phyloP scores from a whole-genome alignment of 768 basidiomycete genomes.

The Naganishia antarctica region DNA sequence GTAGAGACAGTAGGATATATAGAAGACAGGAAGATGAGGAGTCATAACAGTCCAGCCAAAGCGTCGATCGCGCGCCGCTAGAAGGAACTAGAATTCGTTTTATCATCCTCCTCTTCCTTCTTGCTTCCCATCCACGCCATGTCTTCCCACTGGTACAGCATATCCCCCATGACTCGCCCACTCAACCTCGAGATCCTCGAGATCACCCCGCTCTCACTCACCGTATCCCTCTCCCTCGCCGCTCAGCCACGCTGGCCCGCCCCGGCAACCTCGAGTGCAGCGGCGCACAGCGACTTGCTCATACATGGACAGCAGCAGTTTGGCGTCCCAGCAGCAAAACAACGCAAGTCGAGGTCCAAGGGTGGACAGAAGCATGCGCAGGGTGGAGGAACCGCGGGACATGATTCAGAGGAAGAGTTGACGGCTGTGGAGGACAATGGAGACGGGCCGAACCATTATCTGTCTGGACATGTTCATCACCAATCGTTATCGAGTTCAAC shows the following conservation, averaged over 20 bases:
- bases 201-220: slow-evolving; percentile 46
- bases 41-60: too few species aligned
- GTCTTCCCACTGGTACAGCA: slow-evolving; percentile 41
- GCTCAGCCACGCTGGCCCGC: slow-evolving; percentile 24
- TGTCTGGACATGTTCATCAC: neutral
- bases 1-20: neutral
- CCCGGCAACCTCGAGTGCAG: slow-evolving; percentile 10
- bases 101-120: too few species aligned
- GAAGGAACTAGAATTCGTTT: too few species aligned
- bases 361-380: slow-evolving; percentile 19
- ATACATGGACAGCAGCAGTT: slow-evolving; percentile 19
- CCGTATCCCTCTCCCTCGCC: slow-evolving; percentile 45
- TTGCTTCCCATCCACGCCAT: too few species aligned
- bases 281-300: slow-evolving; percentile 7
- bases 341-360: slow-evolving; percentile 16
- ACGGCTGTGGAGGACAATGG: slow-evolving; percentile 33
- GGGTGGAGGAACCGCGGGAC: slow-evolving; percentile 25
- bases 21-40: too few species aligned
- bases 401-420: slow-evolving; percentile 39
- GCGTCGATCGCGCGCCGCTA: slow-evolving; percentile 12
- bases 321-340: slow-evolving; percentile 15
- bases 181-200: slow-evolving; percentile 46
- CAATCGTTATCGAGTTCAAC: too few species aligned
- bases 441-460: slow-evolving; percentile 23
- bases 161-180: slow-evolving; percentile 45